Percentiles rank a stretch among this genome's conserved stretches.
These are phyloP conservation scores for Mycena venus DNA, from an alignment of 768 basidiomycete species.

Conservation along the genomic window DNA sequence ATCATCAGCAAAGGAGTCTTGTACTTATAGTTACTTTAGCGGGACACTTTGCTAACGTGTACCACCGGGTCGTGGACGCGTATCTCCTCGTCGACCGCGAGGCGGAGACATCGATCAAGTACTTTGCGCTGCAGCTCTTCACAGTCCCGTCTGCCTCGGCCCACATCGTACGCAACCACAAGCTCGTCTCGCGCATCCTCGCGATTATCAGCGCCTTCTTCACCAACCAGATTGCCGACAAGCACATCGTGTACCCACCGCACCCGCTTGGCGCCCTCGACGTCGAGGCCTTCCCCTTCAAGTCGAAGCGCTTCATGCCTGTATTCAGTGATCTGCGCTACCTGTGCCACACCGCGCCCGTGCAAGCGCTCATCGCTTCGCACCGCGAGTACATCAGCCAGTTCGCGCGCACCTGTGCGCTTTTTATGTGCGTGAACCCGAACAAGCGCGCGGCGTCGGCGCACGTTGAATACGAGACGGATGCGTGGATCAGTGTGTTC, in stretches of 20 bases:
- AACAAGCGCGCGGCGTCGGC: slow-evolving; percentile 84
- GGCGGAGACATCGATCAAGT: slow-evolving; percentile 94
- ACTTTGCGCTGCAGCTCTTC: slow-evolving; percentile 93
- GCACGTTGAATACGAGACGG: slow-evolving; percentile 97
- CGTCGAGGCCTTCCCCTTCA: slow-evolving; percentile 89
- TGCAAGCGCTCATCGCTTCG: slow-evolving; percentile 83
- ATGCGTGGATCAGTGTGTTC: slow-evolving; percentile 97
- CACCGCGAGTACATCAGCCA: slow-evolving; percentile 76
- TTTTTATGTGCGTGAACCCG: slow-evolving; percentile 95
- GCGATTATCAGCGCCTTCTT: slow-evolving; percentile 92
- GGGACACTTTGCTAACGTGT: slow-evolving; percentile 86
- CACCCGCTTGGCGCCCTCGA: slow-evolving; percentile 59
- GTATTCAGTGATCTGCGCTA: slow-evolving; percentile 93
- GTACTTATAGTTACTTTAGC: slow-evolving; percentile 57
- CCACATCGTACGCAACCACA: slow-evolving; percentile 81
- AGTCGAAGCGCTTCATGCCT: slow-evolving; percentile 96
- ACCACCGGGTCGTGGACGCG: slow-evolving; percentile 88
- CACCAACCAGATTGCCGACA: slow-evolving; percentile 87
- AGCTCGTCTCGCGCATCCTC: slow-evolving; percentile 82
- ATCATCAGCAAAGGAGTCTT: not conserved
- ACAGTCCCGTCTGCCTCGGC: slow-evolving; percentile 89
- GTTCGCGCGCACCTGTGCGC: slow-evolving; percentile 82
- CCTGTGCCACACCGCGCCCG: slow-evolving; percentile 83
- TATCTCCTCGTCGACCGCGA: slow-evolving; percentile 95
- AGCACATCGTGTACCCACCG: slow-evolving; percentile 69